Percentiles rank a stretch among this genome's conserved stretches.
phyloP scores from a whole-genome alignment of 2,329 filamentous ascomycete genomes.

The Phyllachora maydis region DNA sequence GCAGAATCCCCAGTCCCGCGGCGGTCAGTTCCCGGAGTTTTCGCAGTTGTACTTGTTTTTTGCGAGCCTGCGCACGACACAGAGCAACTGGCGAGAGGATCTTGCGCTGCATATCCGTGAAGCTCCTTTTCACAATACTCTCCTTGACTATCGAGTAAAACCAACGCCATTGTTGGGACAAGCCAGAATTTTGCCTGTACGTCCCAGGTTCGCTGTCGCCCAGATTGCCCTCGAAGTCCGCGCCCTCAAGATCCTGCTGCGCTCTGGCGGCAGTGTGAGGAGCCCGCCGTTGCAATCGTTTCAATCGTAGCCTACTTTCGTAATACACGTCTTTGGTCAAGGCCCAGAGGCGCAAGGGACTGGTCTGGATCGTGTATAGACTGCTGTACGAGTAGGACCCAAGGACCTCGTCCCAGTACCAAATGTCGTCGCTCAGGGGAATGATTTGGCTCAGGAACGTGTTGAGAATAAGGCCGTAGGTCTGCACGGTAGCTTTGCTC shows the following conservation, averaged over 20 bases:
- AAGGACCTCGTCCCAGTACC: slow-evolving; percentile 88
- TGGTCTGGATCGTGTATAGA: slow-evolving; percentile 72
- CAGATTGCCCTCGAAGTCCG: slow-evolving; percentile 7
- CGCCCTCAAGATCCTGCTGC: too few species aligned
- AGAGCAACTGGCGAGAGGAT: slow-evolving; percentile 63
- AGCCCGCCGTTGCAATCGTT: too few species aligned
- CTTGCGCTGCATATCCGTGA: slow-evolving; percentile 48
- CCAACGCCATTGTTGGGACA: slow-evolving; percentile 34
- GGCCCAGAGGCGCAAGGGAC: slow-evolving; percentile 52
- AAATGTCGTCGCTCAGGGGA: slow-evolving; percentile 67
- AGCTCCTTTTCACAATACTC: slow-evolving; percentile 51
- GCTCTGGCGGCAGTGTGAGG: too few species aligned
- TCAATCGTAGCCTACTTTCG: slow-evolving; percentile 18
- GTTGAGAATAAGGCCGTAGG: slow-evolving; percentile 62
- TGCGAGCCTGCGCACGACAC: slow-evolving; percentile 51
- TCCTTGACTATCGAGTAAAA: slow-evolving; percentile 70
- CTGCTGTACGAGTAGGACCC: slow-evolving; percentile 59
- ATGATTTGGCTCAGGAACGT: slow-evolving; percentile 67
- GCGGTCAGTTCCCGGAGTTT: slow-evolving; percentile 63
- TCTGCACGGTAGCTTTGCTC: slow-evolving; percentile 81
- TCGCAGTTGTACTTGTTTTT: slow-evolving; percentile 51
- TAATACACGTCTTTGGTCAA: slow-evolving; percentile 51
- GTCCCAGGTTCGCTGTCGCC: too few species aligned
- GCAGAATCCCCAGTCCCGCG: slow-evolving; percentile 67
- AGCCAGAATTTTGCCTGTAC: slow-evolving; percentile 8